Evolutionary conservation across 2,329 filamentous ascomycete genomes (phyloP), one percentile per base, ranked within the genome.

Genomic region (Fusarium sp.): DNA sequence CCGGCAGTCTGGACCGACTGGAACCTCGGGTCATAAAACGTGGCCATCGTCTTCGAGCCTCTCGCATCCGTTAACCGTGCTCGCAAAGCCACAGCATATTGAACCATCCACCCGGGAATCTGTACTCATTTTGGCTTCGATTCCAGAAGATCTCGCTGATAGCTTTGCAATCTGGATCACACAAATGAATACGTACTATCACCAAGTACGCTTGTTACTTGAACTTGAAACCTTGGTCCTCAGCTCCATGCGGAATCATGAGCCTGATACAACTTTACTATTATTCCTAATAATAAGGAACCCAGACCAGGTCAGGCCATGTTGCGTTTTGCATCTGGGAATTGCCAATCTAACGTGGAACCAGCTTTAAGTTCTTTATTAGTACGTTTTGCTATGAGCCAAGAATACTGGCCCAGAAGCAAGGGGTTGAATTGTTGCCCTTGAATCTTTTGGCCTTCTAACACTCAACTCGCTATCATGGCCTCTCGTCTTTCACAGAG

Each of bases 11-110:
- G 28, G 62, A 20, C 34, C 39, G 33, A 28, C 34, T n/a, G 36
- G 61, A 31, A 33, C 49, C 51, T 63, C 31, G 26, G 60, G 49
- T 28, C 34, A 45, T 36, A 48, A 66, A 63, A 50, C 44, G 44
- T 60, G 60, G 42, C 43, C 3, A 31, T 60, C 28, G 28, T 34
- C 24, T 28, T n/a, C 44, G 38, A 28, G 42, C 22, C 51, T 51
- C 38, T 55, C n/a, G 13, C 26, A 45, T 45, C 31, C 33, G 45
- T 49, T 33, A 43, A 51, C 18, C 39, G 46, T 26, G 43, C 18
- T 50, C 34, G 22, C 40, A 28, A 51, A 60, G 63, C 45, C 45
- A 50, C 33, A 44, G 44, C 31, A 31, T 49, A 57, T 44, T 40
- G 40, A 46, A 45, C 61, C 55, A 38, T 48, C 33, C 45, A 18